Evolutionary conservation across 169 alveolate species (phyloP), one percentile per base, ranked within the genome.

Genomic region (Babesia divergens): DNA sequence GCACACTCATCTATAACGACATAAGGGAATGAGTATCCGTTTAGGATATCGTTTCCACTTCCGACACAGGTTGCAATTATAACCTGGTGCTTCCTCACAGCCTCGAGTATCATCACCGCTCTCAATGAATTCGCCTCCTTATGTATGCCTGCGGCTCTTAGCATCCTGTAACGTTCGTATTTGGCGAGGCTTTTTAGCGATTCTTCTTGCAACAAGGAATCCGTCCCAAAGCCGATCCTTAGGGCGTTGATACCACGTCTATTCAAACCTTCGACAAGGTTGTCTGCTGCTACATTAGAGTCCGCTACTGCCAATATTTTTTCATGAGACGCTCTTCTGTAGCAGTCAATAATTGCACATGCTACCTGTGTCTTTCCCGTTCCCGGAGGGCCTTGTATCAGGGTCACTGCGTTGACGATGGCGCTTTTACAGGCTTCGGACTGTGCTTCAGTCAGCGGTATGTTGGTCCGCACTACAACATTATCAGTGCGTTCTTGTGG

Each of bases 51-150:
- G 80, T 89, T 91, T 3, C 95, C 95, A 34, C 93, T 79, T 11
- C 96, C 96, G 31, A 92, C 90, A 42, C 96, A 92, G 0, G 96
- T 92, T 20, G 96, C 95, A 29, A 90, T 89, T 53, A 92, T 83
- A 53, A 92, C 91, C 49, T 84, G 81, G 51, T 86, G 83, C 82
- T 84, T 74, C 38, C 69, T 84, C 13, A 85, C 79, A 18, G 92
- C 93, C 52, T 84, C 90, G 6, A 50, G 44, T 26, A 75, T 68
- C 71, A 84, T 46, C 18, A 75, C 34, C 18, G 76, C 74, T 65
- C 74, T 62, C 90, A 82, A 59, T 42, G 85, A 80, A 59, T 75
- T 89, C 26, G 92, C 92, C 71, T 84, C 93, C 58, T 85, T 89
- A 60, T 85, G 84, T 42, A 52, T 32, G 31, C 85, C 86, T 22